Evolutionary conservation across 1,139 yeast genomes (phyloP), one percentile per base, ranked within the genome.

Genomic region (Meyerozyma athensensis): DNA sequence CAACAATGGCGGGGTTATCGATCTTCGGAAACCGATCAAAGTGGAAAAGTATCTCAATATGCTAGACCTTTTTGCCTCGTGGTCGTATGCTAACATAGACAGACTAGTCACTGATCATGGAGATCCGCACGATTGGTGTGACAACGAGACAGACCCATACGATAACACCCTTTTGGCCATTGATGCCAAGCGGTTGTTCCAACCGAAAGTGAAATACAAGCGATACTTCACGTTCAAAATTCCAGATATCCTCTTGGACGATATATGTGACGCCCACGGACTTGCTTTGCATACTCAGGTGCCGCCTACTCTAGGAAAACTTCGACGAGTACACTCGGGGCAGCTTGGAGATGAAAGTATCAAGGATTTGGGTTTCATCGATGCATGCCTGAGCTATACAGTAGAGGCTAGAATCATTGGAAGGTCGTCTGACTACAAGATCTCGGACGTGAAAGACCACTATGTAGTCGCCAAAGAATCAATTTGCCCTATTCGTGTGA

Each of bases 71-170:
- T 69, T 65, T 52, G 76, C 76, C 2, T 62, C 68, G 26, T 70
- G 75, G 75, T 56, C 72, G 6, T 69, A 60, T 46, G 72, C 75
- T 20, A 69, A 69, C 45, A 69, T 70, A 23, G 72, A 66, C 45
- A 48, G 76, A 30, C 52, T 70, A 19, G 63, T 58, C 10, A 68
- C 74, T 5, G 76, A 70, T 45, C 56, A 67, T 39, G 74, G 74
- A 1, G 72, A 69, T 42, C 75, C 75, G 4, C 70, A 65, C 43
- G 75, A 69, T 51, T 70, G 75, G 75, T 69, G 75, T 49, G 65
- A 58, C 19, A 74, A 74, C 2, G 76, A 69, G 40, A 63, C 59
- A 2, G 76, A 70, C 45, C 74, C 75, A 3, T 59, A 52, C 41
- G 76, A 70, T 46, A 59, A 61, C 42, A 56, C 74, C 1, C 19